phyloP scores from a whole-genome alignment of 257 asterid species.

The Apocynum venetum region DNA sequence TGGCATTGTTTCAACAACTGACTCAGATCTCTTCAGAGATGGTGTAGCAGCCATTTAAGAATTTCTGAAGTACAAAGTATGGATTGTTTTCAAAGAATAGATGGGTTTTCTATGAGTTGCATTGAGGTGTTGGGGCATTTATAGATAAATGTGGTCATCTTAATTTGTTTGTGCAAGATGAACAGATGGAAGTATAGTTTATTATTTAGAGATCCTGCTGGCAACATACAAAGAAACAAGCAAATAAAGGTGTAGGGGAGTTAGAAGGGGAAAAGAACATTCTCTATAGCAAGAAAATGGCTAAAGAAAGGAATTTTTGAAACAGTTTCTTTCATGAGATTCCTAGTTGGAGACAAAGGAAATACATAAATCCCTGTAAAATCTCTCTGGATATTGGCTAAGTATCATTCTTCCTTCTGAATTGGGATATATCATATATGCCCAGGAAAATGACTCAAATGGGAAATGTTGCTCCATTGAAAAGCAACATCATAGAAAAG shows the following conservation, averaged over 20 bases:
- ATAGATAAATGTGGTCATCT: conserved; percentile 28
- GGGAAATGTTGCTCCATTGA: conserved; percentile 14
- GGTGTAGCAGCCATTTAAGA: conserved; percentile 43
- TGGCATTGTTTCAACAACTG: conserved; percentile 79
- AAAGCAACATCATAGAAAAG: conserved; percentile 4
- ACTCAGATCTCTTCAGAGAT: conserved; percentile 57
- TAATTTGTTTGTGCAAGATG: conserved; percentile 4
- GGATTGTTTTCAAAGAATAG: conserved; percentile 6
- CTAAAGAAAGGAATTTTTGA: conserved; percentile 50
- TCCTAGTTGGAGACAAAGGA: conserved; percentile 17
- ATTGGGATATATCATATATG: not conserved
- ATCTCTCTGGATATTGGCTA: conserved; percentile 25
- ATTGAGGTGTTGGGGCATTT: conserved; percentile 27
- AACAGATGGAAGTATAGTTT: not conserved
- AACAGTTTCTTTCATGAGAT: conserved; percentile 8
- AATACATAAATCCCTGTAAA: conserved; percentile 5
- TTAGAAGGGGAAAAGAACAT: conserved; percentile 37
- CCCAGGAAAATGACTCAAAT: conserved; percentile 10
- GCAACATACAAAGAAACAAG: conserved; percentile 21
- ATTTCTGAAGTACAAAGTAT: conserved; percentile 1
- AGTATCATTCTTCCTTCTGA: conserved; percentile 44
- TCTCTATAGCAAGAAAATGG: conserved; percentile 26
- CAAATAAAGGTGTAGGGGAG: conserved; percentile 6
- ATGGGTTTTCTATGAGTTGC: conserved; percentile 8
- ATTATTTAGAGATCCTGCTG: conserved; percentile 1